A percentile compares a stretch with the other conserved stretches of the same genome.
Evolutionary conservation across 2,329 filamentous ascomycete genomes (phyloP).

Genomic region (Colletotrichum lini): DNA sequence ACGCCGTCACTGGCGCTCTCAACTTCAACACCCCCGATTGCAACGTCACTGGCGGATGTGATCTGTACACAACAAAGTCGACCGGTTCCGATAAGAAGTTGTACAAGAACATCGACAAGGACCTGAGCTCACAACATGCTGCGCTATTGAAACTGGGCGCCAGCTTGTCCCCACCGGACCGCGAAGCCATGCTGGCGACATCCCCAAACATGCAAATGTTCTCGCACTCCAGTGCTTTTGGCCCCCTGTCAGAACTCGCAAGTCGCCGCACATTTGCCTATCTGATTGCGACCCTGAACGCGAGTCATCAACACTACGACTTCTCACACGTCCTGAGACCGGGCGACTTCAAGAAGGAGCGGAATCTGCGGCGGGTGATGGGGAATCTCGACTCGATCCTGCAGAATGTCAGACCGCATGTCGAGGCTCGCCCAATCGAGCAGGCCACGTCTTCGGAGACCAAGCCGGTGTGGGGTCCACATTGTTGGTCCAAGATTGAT

Average conservation of each 20-base stretch:
- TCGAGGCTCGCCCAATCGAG: conserved; percentile 61
- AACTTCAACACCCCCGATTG: conserved; percentile 97
- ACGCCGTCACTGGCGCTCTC: conserved; percentile 90
- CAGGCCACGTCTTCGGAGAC: conserved; percentile 54
- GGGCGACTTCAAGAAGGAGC: conserved; percentile 89
- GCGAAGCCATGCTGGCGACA: conserved; percentile 75
- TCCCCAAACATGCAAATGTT: conserved; percentile 74
- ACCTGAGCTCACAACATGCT: conserved; percentile 91
- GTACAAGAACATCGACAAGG: conserved; percentile 94
- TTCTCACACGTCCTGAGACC: conserved; percentile 94
- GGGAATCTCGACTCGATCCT: conserved; percentile 89
- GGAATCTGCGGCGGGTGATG: conserved; percentile 85
- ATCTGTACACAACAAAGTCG: conserved; percentile 97
- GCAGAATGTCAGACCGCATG: conserved; percentile 83
- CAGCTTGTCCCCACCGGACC: conserved; percentile 87
- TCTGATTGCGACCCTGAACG: conserved; percentile 95
- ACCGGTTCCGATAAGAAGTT: conserved; percentile 96
- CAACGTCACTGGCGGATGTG: conserved; percentile 92
- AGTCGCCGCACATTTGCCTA: conserved; percentile 96
- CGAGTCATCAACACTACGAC: conserved; percentile 91
- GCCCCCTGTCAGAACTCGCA: conserved; percentile 87
- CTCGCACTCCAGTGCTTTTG: conserved; percentile 91
- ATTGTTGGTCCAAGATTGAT: conserved; percentile 93
- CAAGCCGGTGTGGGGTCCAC: conserved; percentile 82
- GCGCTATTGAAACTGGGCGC: conserved; percentile 88